Evolutionary conservation across 768 basidiomycete genomes (phyloP).

Genomic region (Lentinula sp.): DNA sequence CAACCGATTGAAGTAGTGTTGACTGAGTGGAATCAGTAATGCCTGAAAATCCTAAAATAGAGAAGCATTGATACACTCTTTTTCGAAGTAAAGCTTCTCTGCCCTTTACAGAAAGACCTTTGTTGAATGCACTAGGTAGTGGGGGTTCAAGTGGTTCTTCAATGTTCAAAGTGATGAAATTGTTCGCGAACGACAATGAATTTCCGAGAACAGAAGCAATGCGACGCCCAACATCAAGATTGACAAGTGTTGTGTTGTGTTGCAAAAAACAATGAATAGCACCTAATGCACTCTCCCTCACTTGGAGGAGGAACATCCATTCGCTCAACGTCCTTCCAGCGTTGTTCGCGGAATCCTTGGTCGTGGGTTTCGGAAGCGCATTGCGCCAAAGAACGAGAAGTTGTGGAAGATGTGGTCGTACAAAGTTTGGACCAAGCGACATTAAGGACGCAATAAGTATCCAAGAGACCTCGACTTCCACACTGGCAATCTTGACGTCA

Average conservation of each 20-base stretch:
- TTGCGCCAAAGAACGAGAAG: slow-evolving; percentile 96
- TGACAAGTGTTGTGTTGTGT: slow-evolving; percentile 76
- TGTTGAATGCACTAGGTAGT: slow-evolving; percentile 18
- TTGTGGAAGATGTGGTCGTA: slow-evolving; percentile 89
- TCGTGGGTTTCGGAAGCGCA: slow-evolving; percentile 90
- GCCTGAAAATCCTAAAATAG: slow-evolving; percentile 69
- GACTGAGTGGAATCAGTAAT: slow-evolving; percentile 82
- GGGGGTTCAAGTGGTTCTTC: slow-evolving; percentile 55
- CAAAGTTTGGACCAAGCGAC: slow-evolving; percentile 90
- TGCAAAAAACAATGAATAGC: slow-evolving; percentile 85
- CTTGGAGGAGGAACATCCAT: slow-evolving; percentile 88
- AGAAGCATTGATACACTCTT: slow-evolving; percentile 87
- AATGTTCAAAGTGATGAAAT: slow-evolving; percentile 66
- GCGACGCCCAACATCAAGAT: slow-evolving; percentile 86
- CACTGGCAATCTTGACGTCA: slow-evolving; percentile 71
- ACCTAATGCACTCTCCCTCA: slow-evolving; percentile 85
- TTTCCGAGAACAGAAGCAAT: slow-evolving; percentile 85
- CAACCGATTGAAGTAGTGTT: slow-evolving; percentile 72
- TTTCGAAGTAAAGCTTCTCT: slow-evolving; percentile 81
- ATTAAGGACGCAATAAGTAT: slow-evolving; percentile 85
- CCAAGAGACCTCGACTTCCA: slow-evolving; percentile 95
- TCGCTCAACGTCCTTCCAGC: slow-evolving; percentile 66
- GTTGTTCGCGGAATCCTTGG: slow-evolving; percentile 65
- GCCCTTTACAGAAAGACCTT: slow-evolving; percentile 59
- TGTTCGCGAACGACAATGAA: slow-evolving; percentile 82